Percentiles rank a stretch among this genome's conserved stretches.
Evolutionary conservation across 1,139 yeast genomes (phyloP).

Genomic region (Nakaseomyces bracarensis): DNA sequence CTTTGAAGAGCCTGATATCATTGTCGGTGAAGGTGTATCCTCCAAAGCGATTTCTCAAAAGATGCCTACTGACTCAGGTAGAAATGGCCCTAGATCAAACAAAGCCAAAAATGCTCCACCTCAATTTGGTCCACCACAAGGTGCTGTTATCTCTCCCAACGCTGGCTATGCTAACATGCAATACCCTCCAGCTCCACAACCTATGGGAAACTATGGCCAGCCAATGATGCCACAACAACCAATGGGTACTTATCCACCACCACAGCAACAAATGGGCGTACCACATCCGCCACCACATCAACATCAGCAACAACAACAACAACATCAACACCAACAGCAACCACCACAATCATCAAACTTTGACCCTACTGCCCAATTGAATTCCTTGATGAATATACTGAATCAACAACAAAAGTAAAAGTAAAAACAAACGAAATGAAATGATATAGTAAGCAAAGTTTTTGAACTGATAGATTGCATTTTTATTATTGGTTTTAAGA

Average conservation of each 20-base stretch:
- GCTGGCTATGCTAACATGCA: constrained; percentile 19
- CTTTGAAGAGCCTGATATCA: constrained; percentile 95
- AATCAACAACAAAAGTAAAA: constrained; percentile 32
- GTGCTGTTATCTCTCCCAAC: constrained; percentile 19
- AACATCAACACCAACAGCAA: constrained; percentile 13
- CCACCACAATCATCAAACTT: constrained; percentile 18
- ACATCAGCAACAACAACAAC: constrained; percentile 15
- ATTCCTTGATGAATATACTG: constrained; percentile 36
- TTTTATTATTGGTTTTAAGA: no score
- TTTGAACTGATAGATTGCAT: not conserved
- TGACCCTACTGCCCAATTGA: constrained; percentile 35
- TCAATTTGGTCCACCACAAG: constrained; percentile 10
- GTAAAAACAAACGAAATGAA: not conserved
- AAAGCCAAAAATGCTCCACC: constrained; percentile 42
- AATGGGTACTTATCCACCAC: constrained; percentile 13
- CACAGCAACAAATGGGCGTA: constrained; percentile 15
- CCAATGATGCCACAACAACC: constrained; percentile 14
- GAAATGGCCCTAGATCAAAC: constrained; percentile 78
- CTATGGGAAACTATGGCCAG: constrained; percentile 10
- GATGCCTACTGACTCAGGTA: constrained; percentile 81
- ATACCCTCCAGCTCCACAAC: constrained; percentile 20
- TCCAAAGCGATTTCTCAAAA: constrained; percentile 85
- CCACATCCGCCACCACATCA: constrained; percentile 19
- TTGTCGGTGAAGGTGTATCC: constrained; percentile 88
- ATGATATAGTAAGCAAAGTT: not conserved